A percentile compares a stretch with the other conserved stretches of the same genome.
Evolutionary conservation across 1,284 basidiomycete genomes (phyloP).

Genomic region (Acaromyces ingoldii): DNA sequence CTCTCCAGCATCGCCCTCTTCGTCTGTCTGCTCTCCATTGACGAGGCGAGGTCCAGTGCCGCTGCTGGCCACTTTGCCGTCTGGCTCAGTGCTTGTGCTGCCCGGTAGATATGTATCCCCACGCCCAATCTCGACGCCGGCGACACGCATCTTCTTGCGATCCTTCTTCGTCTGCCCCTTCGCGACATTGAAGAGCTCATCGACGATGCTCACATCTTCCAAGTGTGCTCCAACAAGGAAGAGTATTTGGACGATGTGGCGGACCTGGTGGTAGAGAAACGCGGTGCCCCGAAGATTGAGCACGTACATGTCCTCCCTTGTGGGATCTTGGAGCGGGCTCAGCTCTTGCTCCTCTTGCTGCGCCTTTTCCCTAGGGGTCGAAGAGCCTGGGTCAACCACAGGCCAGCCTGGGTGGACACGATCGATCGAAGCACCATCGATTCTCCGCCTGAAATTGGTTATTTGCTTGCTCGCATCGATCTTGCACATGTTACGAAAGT

Average conservation of each 20-base stretch:
- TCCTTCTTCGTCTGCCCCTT: conserved; percentile 19
- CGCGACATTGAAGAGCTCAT: conserved; percentile 68
- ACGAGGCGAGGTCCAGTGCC: not conserved
- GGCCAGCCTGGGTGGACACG: conserved; percentile 34
- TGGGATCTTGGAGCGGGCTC: conserved; percentile 7
- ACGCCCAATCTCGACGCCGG: not conserved
- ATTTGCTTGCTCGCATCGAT: conserved; percentile 93
- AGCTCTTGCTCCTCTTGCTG: not conserved
- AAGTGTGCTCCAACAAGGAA: conserved; percentile 80
- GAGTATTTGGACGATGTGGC: conserved; percentile 88
- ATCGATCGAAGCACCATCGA: conserved; percentile 64
- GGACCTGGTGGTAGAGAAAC: conserved; percentile 94
- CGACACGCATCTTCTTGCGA: conserved; percentile 1
- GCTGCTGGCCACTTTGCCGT: not conserved
- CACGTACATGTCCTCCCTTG: conserved; percentile 57
- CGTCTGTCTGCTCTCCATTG: not conserved
- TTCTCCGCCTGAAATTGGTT: conserved; percentile 65
- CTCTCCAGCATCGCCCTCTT: not conserved
- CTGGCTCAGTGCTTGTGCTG: conserved; percentile 5
- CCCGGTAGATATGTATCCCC: conserved; percentile 8
- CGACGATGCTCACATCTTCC: conserved; percentile 69
- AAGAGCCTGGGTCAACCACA: not conserved
- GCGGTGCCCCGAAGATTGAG: conserved; percentile 83
- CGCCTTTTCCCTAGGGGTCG: not conserved
- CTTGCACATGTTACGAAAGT: conserved; percentile 93